Evolutionary conservation across 495 filamentous ascomycete species (phyloP).

Genomic region (Pyrenopolyporus hunteri): DNA sequence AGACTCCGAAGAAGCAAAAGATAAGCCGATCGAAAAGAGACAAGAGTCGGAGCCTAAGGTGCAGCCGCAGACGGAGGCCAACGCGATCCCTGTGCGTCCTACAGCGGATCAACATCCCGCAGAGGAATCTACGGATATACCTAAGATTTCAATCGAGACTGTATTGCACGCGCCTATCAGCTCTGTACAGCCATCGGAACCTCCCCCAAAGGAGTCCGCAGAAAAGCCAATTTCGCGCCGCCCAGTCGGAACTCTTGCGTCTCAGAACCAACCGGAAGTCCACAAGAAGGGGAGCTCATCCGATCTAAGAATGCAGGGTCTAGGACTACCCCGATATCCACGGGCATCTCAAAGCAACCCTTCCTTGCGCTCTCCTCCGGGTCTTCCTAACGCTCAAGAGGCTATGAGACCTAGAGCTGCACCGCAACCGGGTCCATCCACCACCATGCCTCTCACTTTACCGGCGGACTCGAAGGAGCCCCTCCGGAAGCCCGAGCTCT

Average conservation of each 20-base stretch:
- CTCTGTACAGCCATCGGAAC: conserved; percentile 9
- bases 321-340: conserved; percentile 26
- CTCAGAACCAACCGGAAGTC: conserved; percentile 14
- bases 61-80: neutral
- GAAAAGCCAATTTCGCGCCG: conserved; percentile 28
- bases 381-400: conserved; percentile 20
- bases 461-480: conserved; percentile 21
- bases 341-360: conserved; percentile 26
- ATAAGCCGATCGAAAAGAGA: neutral
- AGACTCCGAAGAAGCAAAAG: neutral
- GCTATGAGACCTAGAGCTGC: conserved; percentile 3
- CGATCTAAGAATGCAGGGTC: conserved; percentile 13
- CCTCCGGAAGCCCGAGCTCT: conserved; percentile 29
- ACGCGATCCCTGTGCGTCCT: neutral
- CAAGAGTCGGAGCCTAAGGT: neutral
- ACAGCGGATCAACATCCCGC: neutral
- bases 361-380: conserved; percentile 18
- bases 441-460: conserved; percentile 11
- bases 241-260: conserved; percentile 23
- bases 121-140: conserved; percentile 1
- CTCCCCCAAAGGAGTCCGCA: conserved; percentile 33
- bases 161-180: conserved; percentile 8
- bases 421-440: conserved; percentile 9
- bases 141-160: conserved; percentile 15
- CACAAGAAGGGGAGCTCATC: conserved; percentile 31